Percentiles rank a stretch among this genome's conserved stretches.
phyloP scores from a whole-genome alignment of 805 yeast genomes.

The Kluyveromyces lactis region DNA sequence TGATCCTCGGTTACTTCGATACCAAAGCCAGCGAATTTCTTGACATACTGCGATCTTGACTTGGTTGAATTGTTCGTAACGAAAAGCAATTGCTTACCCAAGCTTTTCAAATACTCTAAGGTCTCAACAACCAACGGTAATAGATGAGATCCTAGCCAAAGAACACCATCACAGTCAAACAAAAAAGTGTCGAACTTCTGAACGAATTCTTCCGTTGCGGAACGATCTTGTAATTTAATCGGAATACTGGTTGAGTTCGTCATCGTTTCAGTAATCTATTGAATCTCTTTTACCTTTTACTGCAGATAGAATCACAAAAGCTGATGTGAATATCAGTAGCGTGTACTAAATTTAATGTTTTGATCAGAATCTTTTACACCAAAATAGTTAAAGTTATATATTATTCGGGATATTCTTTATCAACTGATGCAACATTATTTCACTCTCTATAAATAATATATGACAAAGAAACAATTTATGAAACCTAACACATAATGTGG shows the following conservation, averaged over 20 bases:
- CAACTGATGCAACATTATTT: too few species aligned
- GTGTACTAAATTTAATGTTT: too few species aligned
- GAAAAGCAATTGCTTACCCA: slow-evolving; percentile 66
- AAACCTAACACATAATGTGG: too few species aligned
- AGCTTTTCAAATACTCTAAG: slow-evolving; percentile 42
- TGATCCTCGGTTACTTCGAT: slow-evolving; percentile 45
- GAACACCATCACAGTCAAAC: slow-evolving; percentile 96
- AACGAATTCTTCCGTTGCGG: slow-evolving; percentile 46
- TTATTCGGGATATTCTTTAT: too few species aligned
- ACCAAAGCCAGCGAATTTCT: slow-evolving; percentile 60
- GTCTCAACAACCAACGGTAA: slow-evolving; percentile 78
- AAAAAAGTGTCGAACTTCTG: slow-evolving; percentile 72
- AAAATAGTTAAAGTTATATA: too few species aligned
- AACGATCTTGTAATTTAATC: slow-evolving; percentile 38
- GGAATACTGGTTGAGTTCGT: slow-evolving; percentile 26
- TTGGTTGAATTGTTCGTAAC: slow-evolving; percentile 96
- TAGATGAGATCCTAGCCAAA: slow-evolving; percentile 83
- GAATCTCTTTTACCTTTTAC: too few species aligned
- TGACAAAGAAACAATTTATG: too few species aligned
- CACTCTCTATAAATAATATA: too few species aligned
- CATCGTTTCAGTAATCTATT: too few species aligned
- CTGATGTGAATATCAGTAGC: too few species aligned
- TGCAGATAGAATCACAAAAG: too few species aligned
- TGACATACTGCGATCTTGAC: slow-evolving; percentile 66
- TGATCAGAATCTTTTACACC: too few species aligned